Base-by-base conservation (phyloP, 345 rosid genomes). In the Geranium brycei region DNA sequence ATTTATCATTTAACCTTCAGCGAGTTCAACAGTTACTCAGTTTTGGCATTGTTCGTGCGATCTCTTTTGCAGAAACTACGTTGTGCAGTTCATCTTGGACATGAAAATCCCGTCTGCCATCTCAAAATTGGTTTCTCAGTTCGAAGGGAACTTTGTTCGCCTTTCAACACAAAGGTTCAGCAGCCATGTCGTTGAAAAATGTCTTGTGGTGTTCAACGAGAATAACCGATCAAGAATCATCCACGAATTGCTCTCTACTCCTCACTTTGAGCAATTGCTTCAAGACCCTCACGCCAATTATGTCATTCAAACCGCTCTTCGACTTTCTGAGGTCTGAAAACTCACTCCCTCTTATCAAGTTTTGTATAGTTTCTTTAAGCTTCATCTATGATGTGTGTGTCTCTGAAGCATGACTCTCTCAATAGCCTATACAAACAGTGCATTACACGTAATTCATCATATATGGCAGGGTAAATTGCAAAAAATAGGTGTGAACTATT, bases 201-300 rank as follows among this genome's bases (percentile, higher is more conserved):
- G 82, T 57, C 75, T 83, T 17, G 14, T 11, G n/a, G 72, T 51
- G 23, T 62, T 63, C 51, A 64, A 62, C 57, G 73, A 75, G 5
- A 70, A 79, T 51, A 68, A 60, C 66, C 73, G 91, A 62, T 58
- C 80, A 31, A 86, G 79, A 35, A 82, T 88, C 17, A 59, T 86
- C 41, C 75, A 35, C 12, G 91, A 83, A 69, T 73, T 88, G 47
- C 75, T 80, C 58, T 82, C 77, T 1, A 81, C 77, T 65, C 68
- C 80, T 38, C 74, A 75, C 69, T 86, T 88, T 70, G 91, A 80
- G 60, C 83, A 80, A 66, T 77, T 88, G 64, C 51, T 88, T 72
- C 91, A 88, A 59, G 86, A 88, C 70, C 91, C 89, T 30, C 85
- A 67, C 56, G 91, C 88, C 67, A 88, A 88, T 74, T 88, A 88